Conservation (phyloP, 352 stramenopile species). For the Salisapilia sapeloensis region DNA sequence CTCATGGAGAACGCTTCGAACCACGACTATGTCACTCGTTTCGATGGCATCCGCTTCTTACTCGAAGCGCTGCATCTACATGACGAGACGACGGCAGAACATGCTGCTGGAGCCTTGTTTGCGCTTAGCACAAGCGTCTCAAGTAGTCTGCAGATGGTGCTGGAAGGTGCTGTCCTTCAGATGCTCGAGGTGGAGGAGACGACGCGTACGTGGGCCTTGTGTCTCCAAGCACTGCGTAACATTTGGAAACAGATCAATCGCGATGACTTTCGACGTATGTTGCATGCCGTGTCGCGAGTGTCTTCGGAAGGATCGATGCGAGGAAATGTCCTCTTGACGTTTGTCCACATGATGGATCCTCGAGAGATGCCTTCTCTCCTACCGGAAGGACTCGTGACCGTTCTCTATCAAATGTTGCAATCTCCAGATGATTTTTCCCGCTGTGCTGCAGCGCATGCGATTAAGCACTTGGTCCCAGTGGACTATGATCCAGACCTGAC, state of each 20-base stretch:
- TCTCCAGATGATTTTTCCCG: constrained; percentile 56
- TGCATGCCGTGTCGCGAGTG: constrained; percentile 64
- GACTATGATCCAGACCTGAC: constrained; percentile 56
- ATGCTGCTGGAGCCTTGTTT: constrained; percentile 60
- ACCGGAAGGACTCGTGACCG: constrained; percentile 56
- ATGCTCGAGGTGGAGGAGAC: constrained; percentile 78
- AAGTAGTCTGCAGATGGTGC: constrained; percentile 72
- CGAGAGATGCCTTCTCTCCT: constrained; percentile 49
- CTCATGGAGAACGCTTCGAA: constrained; percentile 75
- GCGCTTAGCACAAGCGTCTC: constrained; percentile 61
- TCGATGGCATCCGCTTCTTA: constrained; percentile 47
- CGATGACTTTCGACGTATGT: constrained; percentile 72
- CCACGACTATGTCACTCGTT: constrained; percentile 70
- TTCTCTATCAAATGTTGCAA: constrained; percentile 70
- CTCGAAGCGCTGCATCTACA: constrained; percentile 50
- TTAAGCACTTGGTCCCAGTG: constrained; percentile 69
- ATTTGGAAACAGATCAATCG: constrained; percentile 82
- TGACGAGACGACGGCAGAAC: constrained; percentile 43
- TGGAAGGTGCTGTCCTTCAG: constrained; percentile 76
- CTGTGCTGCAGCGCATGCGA: constrained; percentile 63
- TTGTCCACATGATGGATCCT: constrained; percentile 82
- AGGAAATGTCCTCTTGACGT: constrained; percentile 74
- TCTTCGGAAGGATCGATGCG: constrained; percentile 65
- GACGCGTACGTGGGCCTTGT: constrained; percentile 59
- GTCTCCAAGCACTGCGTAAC: constrained; percentile 63